Percentiles rank a stretch among this genome's conserved stretches.
phyloP scores from a whole-genome alignment of 352 stramenopile genomes.

The Pythium periplocum region DNA sequence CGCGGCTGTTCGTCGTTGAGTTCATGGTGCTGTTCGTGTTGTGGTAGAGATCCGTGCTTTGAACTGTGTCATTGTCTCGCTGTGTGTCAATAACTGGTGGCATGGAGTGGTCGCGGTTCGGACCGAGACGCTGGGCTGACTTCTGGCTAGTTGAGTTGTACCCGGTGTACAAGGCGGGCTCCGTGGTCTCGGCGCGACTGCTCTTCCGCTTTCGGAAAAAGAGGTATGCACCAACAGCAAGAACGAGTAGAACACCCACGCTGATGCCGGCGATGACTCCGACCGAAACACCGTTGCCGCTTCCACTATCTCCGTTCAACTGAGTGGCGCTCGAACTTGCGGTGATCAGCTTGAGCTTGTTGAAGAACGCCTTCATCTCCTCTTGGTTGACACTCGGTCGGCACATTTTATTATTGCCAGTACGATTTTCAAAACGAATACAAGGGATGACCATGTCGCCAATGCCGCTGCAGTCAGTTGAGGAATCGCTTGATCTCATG shows the following conservation, averaged over 20 bases:
- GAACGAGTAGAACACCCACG: conserved; percentile 11
- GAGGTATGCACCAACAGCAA: conserved; percentile 9
- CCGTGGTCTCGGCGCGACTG: conserved; percentile 1
- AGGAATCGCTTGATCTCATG: conserved; percentile 23
- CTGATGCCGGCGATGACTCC: conserved; percentile 17
- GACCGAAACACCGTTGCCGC: conserved; percentile 15
- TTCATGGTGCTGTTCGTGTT: conserved; percentile 1
- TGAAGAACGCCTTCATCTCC: conserved; percentile 23
- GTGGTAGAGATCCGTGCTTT: conserved; percentile 9
- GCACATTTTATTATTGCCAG: conserved; percentile 19
- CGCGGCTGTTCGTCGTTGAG: neutral
- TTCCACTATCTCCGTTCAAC: conserved; percentile 12
- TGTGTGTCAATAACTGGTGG: conserved; percentile 7
- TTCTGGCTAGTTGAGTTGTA: neutral
- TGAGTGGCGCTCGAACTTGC: conserved; percentile 1
- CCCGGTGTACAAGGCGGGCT: neutral
- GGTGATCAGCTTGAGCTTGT: neutral
- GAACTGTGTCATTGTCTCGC: conserved; percentile 12
- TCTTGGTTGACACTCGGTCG: conserved; percentile 25
- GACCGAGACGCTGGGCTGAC: neutral
- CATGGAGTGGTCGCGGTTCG: neutral
- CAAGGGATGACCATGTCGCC: conserved; percentile 43
- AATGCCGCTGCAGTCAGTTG: conserved; percentile 17
- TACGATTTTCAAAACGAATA: conserved; percentile 17
- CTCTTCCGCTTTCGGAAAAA: conserved; percentile 12